phyloP scores from a whole-genome alignment of 1,284 basidiomycete genomes.

The Melampsora larici-populina region DNA sequence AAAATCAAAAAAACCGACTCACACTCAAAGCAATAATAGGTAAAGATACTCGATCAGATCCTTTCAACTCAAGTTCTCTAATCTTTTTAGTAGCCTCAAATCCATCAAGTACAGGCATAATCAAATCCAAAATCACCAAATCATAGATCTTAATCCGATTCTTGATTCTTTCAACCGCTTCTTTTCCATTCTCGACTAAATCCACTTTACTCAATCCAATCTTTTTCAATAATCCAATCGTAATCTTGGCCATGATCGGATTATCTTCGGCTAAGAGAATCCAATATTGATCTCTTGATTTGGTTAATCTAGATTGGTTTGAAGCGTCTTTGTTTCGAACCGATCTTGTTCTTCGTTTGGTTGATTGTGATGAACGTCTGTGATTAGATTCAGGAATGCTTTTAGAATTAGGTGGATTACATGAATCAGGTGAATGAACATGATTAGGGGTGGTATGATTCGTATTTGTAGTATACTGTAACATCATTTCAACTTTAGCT shows the following conservation, averaged over 20 bases:
- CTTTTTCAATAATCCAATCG: constrained; percentile 51
- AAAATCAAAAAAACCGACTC: not conserved
- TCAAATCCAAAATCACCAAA: constrained; percentile 44
- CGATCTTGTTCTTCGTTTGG: not conserved
- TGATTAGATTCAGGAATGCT: not conserved
- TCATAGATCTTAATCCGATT: constrained; percentile 47
- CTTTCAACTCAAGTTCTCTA: constrained; percentile 9
- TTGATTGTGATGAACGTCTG: not conserved
- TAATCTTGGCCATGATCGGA: constrained; percentile 51
- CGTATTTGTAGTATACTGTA: not conserved
- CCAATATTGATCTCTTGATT: constrained; percentile 50
- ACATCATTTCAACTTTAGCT: constrained; percentile 43
- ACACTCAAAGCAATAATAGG: constrained; percentile 30
- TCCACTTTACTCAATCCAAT: constrained; percentile 50
- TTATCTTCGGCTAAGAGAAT: constrained; percentile 53
- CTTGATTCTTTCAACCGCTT: constrained; percentile 33
- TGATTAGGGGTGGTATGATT: not conserved
- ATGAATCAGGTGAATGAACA: not conserved
- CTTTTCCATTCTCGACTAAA: constrained; percentile 49
- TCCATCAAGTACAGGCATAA: constrained; percentile 30
- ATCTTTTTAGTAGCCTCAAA: constrained; percentile 21
- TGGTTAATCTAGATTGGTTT: constrained; percentile 15
- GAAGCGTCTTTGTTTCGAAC: not conserved
- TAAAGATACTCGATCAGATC: not conserved
- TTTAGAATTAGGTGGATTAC: not conserved